Base-by-base conservation (phyloP, 257 asterid species). In the Pogostemon cablin region DNA sequence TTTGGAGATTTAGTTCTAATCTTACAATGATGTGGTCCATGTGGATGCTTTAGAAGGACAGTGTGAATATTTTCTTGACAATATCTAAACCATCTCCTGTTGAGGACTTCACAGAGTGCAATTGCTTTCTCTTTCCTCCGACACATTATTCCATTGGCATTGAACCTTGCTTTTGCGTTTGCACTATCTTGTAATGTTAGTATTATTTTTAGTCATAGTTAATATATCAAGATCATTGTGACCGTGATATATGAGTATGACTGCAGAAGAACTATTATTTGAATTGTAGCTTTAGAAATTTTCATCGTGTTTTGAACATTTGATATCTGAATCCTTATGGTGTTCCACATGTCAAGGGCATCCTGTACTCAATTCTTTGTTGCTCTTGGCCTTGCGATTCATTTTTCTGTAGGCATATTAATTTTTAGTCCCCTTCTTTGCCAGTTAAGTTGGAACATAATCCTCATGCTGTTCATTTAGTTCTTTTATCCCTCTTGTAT, bases 21-120 rank as follows among this genome's bases (percentile, higher is more conserved):
- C 71, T 32, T 58, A 69, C 50, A 40, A 17, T 48, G 55, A 52
- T 65, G 63, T 68, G 67, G 44, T 11, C 42, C 43, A 44, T 65
- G 59, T 68, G 67, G 44, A 52, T 68, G 43, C 73, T 56, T 65
- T 70, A 61, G 75, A 60, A 11, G 9, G 58, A 41, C 44, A 42
- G 44, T 41, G 57, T 52, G 52, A 34, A 52, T 37, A 50, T 72
- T 57, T 38, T 40, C 68, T 37, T 32, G 37, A 9, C 38, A 47
- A 55, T 35, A 37, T 47, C 43, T 54, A 57, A 10, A 53, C 20
- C 39, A 17, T 60, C 65, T 39, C 44, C 20, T 65, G 17, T n/a
- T 25, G 52, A 47, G 65, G 12, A 61, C 62, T 3, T 75, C 66
- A 67, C 67, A 44, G 38, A 44, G 34, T 59, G 60, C 42, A 65